Evolutionary conservation across 257 asterid genomes (phyloP).

Genomic region (Solanum acaule): DNA sequence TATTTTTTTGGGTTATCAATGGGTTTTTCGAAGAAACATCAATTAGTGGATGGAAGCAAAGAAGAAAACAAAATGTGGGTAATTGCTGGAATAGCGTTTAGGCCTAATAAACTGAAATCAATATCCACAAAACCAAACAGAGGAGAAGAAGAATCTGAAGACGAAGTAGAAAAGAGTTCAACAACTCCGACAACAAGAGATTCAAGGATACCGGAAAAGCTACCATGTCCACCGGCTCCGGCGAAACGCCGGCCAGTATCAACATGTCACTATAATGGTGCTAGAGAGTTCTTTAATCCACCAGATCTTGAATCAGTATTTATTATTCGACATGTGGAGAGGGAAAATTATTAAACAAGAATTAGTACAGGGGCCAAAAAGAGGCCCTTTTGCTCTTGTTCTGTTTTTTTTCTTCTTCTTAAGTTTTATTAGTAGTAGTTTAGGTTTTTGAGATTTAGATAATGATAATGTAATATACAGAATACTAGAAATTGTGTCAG

Average conservation of each 20-base stretch:
- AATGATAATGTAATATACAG: neutral
- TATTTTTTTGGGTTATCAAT: conserved; percentile 1
- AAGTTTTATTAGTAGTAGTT: neutral
- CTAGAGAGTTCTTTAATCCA: conserved; percentile 56
- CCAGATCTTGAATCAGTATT: conserved; percentile 79
- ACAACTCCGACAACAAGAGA: conserved; percentile 82
- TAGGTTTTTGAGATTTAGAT: neutral
- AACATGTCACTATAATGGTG: conserved; percentile 41
- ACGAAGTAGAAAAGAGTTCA: conserved; percentile 12
- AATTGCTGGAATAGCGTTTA: conserved; percentile 47
- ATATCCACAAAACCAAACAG: conserved; percentile 29
- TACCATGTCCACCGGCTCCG: conserved; percentile 81
- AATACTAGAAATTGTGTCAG: neutral
- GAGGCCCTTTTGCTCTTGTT: neutral
- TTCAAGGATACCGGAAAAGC: conserved; percentile 54
- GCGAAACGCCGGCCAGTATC: conserved; percentile 58
- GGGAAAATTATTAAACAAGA: conserved; percentile 17
- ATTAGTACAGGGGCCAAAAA: neutral
- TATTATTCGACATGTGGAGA: conserved; percentile 38
- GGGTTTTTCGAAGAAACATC: conserved; percentile 62
- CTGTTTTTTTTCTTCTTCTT: neutral
- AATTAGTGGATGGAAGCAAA: conserved; percentile 26
- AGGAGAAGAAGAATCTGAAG: conserved; percentile 30
- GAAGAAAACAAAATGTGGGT: conserved; percentile 62
- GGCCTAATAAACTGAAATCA: conserved; percentile 61